These are phyloP conservation scores for Mortierella sp. DNA, from an alignment of 371 early-diverging fungal genomes.

Conservation along the genomic window DNA sequence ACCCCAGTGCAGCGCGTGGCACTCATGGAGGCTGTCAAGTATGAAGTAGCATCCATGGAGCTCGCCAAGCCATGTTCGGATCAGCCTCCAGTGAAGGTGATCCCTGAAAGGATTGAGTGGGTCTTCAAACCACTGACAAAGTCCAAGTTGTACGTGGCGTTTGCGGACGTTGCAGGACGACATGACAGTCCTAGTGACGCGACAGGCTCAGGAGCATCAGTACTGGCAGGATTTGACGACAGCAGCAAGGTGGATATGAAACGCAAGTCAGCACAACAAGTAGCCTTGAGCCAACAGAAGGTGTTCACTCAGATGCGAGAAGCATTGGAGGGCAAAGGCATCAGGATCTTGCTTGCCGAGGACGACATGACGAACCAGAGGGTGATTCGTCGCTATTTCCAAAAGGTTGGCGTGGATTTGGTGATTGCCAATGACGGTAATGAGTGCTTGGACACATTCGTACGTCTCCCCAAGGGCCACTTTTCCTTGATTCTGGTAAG, in stretches of 20 bases:
- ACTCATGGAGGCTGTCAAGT: slow-evolving; percentile 61
- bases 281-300: slow-evolving; percentile 64
- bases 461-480: slow-evolving; percentile 56
- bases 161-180: slow-evolving; percentile 56
- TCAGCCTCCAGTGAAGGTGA: slow-evolving; percentile 19
- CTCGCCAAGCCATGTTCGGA: slow-evolving; percentile 8
- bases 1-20: slow-evolving; percentile 69
- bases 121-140: slow-evolving; percentile 71
- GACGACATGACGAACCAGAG: slow-evolving; percentile 73
- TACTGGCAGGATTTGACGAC: not conserved
- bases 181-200: slow-evolving; percentile 7
- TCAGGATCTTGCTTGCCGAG: slow-evolving; percentile 57
- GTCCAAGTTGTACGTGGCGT: slow-evolving; percentile 64
- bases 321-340: slow-evolving; percentile 54
- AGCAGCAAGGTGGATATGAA: slow-evolving; percentile 26
- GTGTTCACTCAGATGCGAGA: slow-evolving; percentile 64
- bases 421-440: slow-evolving; percentile 68
- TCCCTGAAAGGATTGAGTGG: slow-evolving; percentile 61
- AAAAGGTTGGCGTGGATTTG: slow-evolving; percentile 61
- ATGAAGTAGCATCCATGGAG: slow-evolving; percentile 45
- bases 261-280: slow-evolving; percentile 54
- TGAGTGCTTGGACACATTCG: slow-evolving; percentile 62
- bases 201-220: slow-evolving; percentile 1
- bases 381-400: slow-evolving; percentile 63
- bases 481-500: slow-evolving; percentile 62